A percentile compares a stretch with the other conserved stretches of the same genome.
Conservation (phyloP, 2,329 filamentous ascomycete genomes). For the Fusarium sp. region DNA sequence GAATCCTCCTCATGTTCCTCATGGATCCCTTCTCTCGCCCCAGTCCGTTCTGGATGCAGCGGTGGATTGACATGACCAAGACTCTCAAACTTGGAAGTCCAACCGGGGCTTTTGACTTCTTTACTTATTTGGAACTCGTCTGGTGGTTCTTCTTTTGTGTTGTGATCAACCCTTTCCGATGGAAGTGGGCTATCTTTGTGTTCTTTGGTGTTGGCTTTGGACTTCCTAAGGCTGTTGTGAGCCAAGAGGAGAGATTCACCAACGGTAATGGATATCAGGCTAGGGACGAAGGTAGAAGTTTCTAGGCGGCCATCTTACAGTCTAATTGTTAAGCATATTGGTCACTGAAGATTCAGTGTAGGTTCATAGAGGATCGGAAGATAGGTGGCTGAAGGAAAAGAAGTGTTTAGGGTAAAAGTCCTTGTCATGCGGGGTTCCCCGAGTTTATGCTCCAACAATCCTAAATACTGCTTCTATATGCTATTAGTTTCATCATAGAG, state of each 20-base stretch:
- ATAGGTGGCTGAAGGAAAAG: no score
- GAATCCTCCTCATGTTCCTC: slow-evolving; percentile 88
- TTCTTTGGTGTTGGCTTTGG: slow-evolving; percentile 79
- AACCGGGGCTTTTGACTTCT: slow-evolving; percentile 86
- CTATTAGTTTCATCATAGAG: no score
- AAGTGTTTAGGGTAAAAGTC: neutral
- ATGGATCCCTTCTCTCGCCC: slow-evolving; percentile 82
- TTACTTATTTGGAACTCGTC: slow-evolving; percentile 85
- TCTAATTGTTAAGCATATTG: neutral
- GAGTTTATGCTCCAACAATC: neutral
- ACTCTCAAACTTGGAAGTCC: slow-evolving; percentile 77
- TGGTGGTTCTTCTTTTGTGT: slow-evolving; percentile 90
- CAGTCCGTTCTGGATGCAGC: slow-evolving; percentile 79
- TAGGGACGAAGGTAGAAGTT: slow-evolving; percentile 36
- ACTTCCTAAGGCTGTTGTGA: slow-evolving; percentile 75
- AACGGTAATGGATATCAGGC: slow-evolving; percentile 36
- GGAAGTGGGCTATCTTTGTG: slow-evolving; percentile 91
- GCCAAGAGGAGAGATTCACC: slow-evolving; percentile 71
- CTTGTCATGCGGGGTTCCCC: neutral
- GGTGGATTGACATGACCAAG: slow-evolving; percentile 88
- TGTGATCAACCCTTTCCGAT: slow-evolving; percentile 84
- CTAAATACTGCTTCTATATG: no score
- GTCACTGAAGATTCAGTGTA: neutral
- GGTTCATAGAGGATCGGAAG: no score
- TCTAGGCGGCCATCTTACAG: neutral